Evolutionary conservation across 2,329 filamentous ascomycete species (phyloP), one percentile per base, ranked within the genome.

Genomic region (Fusarium phyllophilum): DNA sequence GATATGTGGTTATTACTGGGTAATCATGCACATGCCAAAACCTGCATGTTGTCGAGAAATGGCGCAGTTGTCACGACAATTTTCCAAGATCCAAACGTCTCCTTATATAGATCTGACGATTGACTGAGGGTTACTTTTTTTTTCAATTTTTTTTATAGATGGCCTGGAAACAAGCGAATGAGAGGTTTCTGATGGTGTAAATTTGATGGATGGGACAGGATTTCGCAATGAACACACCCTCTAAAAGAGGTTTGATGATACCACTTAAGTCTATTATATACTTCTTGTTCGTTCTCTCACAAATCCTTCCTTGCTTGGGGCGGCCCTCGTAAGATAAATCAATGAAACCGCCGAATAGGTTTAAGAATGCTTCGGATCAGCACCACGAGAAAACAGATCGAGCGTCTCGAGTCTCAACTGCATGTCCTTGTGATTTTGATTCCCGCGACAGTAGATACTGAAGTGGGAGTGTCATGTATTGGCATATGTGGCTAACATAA

Each of bases 201-300:
- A 26, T 67, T 72, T 68, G 71, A 64, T 55, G 59, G 29, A 31
- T 44, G 57, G 48, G 49, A 39, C 33, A 42, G 34, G 29, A 41
- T 29, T 38, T 55, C 36, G 49, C 41, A 45, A 58, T 66, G 49
- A 70, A 70, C 24, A 39, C 24, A 31, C 38, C 34, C 20, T 44
- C 48, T 38, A 64, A 48, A 44, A 46, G 33, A 38, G 62, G 34
- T 66, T 42, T 59, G 58, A 72, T 51, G 63, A 74, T 68, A 74
- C 68, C 63, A 72, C 33, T 42, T 41, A 41, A 46, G 49, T 38
- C 33, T 33, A 51, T 55, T 49, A 44, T 34, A 44, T 36, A 62
- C 41, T 55, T 55, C 24, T 29, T 29, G 34, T 54, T 54, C 51
- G 18, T 39, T 26, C 38, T 29, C 51, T 58, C 12, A 15, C 45